Conservation (phyloP, 1,284 basidiomycete genomes). For the Fomitiporia mediterranea region DNA sequence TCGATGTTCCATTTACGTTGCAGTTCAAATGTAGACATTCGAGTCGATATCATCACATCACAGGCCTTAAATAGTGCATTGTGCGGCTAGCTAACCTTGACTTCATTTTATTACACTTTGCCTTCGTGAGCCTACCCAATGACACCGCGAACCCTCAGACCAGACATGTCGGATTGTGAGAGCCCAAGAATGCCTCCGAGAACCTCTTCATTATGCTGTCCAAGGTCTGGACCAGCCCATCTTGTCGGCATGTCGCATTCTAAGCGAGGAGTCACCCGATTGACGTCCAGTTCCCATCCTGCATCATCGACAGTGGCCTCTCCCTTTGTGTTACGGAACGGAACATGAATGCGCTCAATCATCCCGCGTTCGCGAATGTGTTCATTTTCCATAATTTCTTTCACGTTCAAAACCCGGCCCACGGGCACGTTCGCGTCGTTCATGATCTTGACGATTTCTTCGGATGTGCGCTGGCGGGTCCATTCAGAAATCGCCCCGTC, state of each 20-base stretch:
- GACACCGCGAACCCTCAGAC: constrained; percentile 42
- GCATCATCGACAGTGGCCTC: constrained; percentile 30
- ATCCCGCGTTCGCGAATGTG: constrained; percentile 52
- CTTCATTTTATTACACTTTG: too few species aligned
- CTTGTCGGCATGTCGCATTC: constrained; percentile 51
- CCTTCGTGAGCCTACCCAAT: constrained; percentile 31
- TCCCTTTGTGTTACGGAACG: constrained; percentile 34
- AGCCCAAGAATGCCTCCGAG: constrained; percentile 47
- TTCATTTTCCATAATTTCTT: constrained; percentile 54
- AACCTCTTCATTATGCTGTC: constrained; percentile 58
- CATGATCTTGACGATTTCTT: constrained; percentile 42
- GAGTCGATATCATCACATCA: too few species aligned
- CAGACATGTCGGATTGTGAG: constrained; percentile 36
- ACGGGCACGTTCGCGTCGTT: constrained; percentile 50
- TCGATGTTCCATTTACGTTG: too few species aligned
- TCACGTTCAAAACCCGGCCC: constrained; percentile 55
- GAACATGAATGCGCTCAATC: constrained; percentile 55
- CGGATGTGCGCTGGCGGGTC: constrained; percentile 44
- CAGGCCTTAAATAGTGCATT: too few species aligned
- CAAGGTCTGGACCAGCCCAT: constrained; percentile 66
- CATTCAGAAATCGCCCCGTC: constrained; percentile 57
- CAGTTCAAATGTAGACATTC: too few species aligned
- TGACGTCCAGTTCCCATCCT: constrained; percentile 63
- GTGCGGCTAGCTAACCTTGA: too few species aligned
- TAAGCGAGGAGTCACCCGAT: constrained; percentile 53